Base-by-base conservation (phyloP, 2,329 filamentous ascomycete species). In the Coccinonectria pachysandricola region DNA sequence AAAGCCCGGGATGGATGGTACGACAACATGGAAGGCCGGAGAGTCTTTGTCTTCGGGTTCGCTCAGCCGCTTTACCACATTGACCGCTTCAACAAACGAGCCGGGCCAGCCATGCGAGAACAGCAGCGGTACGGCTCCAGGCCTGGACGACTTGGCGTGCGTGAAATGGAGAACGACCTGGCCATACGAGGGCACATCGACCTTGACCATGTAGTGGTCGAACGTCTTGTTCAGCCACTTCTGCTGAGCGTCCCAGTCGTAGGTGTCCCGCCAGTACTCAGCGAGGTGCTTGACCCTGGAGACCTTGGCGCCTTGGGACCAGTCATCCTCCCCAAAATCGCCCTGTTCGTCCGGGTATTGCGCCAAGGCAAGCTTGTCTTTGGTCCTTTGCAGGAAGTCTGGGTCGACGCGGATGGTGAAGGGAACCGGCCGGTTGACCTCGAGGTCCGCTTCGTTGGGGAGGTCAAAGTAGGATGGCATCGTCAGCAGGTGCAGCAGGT, bases 81-180 rank as follows among this genome's bases (percentile, higher is more conserved):
- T 78, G 8, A 55, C 53, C 4, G 71, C 70, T 50, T 81, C 75
- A 23, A 75, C 47, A 45, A 78, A 79, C 28, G 66, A 73, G 1
- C 76, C 76, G 0, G 76, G 76, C 66, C 69, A 29, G 4, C 27
- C 27, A n/a, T 29, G 27, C 9, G 27, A 25, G 15, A 29, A 29
- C 2, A 29, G 23, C 23, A 29, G 19, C 6, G 27, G 27, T 6
- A 24, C 21, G 3, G 22, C 27, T n/a, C 21, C 21, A 4, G 22
- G 20, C 3, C 12, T 26, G 2, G 23, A 12, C 10, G 28, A 30
- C 5, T 9, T 11, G n/a, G 15, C 19, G 13, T 30, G 28, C 3
- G 28, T 30, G 9, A 26, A 30, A 16, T 30, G 28, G 3, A 30
- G 14, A n/a, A 32, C 25, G 2, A 38, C 12, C 6, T 30, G 20